Conservation (phyloP, 805 yeast genomes). For the Candida jianshihensis region DNA sequence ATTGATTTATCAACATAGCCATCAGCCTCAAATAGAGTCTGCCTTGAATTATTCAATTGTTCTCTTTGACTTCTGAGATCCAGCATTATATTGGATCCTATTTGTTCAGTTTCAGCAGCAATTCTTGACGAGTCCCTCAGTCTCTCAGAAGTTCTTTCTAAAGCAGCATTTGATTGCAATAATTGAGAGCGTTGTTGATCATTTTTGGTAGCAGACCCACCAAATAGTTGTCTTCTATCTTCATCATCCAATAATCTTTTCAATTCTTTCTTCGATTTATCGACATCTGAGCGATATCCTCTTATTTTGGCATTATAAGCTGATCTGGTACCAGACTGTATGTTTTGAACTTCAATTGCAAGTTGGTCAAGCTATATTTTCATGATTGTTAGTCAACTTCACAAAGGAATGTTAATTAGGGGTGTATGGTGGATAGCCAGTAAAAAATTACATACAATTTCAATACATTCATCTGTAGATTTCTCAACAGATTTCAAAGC, state of each 20-base stretch:
- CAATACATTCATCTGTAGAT: conserved; percentile 74
- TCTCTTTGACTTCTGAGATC: conserved; percentile 92
- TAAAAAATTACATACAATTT: conserved; percentile 34
- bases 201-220: conserved; percentile 31
- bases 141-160: conserved; percentile 78
- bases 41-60: conserved; percentile 80
- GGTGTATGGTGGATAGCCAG: not conserved
- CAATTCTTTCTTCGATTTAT: conserved; percentile 47
- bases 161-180: conserved; percentile 66
- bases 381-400: conserved; percentile 5
- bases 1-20: conserved; percentile 86
- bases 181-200: conserved; percentile 77
- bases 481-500: conserved; percentile 56
- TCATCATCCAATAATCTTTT: conserved; percentile 58
- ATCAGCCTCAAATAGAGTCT: conserved; percentile 84
- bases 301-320: conserved; percentile 70
- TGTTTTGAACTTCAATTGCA: conserved; percentile 76
- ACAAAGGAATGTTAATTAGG: no score
- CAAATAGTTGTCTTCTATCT: conserved; percentile 70
- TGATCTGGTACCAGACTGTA: conserved; percentile 69
- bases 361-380: conserved; percentile 62
- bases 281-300: conserved; percentile 57
- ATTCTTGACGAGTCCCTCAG: conserved; percentile 81
- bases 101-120: conserved; percentile 85
- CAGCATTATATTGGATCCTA: conserved; percentile 85